phyloP scores from a whole-genome alignment of 495 filamentous ascomycete species.

The Cryomyces antarcticus region DNA sequence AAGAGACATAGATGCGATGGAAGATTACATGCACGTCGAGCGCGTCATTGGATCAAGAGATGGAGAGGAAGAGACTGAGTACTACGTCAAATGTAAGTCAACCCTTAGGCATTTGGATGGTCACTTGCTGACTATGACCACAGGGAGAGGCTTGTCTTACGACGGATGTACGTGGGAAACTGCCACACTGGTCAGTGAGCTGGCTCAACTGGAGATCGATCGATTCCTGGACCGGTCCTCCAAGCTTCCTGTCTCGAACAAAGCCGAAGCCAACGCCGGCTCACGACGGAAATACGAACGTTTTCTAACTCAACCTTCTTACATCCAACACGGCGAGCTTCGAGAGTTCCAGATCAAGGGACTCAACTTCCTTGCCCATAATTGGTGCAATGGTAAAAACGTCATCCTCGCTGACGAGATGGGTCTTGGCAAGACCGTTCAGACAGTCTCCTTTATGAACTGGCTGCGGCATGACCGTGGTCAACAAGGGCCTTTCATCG shows the following conservation, averaged over 20 bases:
- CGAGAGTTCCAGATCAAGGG: slow-evolving; percentile 89
- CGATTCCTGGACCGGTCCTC: slow-evolving; percentile 66
- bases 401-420: slow-evolving; percentile 97
- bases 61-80: slow-evolving; percentile 57
- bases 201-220: slow-evolving; percentile 74
- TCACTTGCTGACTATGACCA: slow-evolving; percentile 7
- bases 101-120: slow-evolving; percentile 3
- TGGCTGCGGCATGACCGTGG: slow-evolving; percentile 84
- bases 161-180: slow-evolving; percentile 87
- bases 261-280: slow-evolving; percentile 46
- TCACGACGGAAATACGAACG: slow-evolving; percentile 51
- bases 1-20: slow-evolving; percentile 58
- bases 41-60: slow-evolving; percentile 68
- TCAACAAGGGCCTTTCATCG: slow-evolving; percentile 87
- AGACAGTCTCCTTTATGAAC: slow-evolving; percentile 91
- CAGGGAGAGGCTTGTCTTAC: slow-evolving; percentile 62
- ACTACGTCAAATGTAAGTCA: slow-evolving; percentile 70
- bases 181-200: slow-evolving; percentile 48
- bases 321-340: slow-evolving; percentile 68
- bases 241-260: slow-evolving; percentile 55
- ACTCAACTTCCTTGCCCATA: slow-evolving; percentile 82
- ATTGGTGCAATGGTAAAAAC: slow-evolving; percentile 80
- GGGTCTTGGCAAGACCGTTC: slow-evolving; percentile 95
- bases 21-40: slow-evolving; percentile 76
- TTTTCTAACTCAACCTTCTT: slow-evolving; percentile 60